phyloP scores from a whole-genome alignment of 768 basidiomycete genomes.

The Termitomyces sp. region DNA sequence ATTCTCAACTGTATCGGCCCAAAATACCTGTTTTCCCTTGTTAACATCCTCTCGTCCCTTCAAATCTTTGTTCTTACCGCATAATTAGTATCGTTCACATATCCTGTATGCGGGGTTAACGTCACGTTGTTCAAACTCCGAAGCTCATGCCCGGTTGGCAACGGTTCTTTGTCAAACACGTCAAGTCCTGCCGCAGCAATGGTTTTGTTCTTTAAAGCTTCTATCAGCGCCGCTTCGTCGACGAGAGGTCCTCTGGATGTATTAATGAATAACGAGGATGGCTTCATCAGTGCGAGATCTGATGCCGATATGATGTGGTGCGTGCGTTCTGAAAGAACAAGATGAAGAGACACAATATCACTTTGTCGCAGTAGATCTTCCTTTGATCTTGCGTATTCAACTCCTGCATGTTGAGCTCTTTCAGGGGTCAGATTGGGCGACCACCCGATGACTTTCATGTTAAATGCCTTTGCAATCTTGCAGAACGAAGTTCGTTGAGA shows the following conservation, averaged over 20 bases:
- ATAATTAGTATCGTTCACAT: conserved; percentile 49
- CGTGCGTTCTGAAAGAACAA: conserved; percentile 52
- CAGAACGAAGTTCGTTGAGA: neutral
- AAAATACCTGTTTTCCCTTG: conserved; percentile 37
- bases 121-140: conserved; percentile 51
- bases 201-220: conserved; percentile 37
- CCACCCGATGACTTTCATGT: conserved; percentile 62
- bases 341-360: conserved; percentile 61
- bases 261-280: conserved; percentile 59
- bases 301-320: conserved; percentile 41
- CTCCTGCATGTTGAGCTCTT: conserved; percentile 49
- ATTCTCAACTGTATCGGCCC: conserved; percentile 54
- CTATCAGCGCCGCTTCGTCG: conserved; percentile 52
- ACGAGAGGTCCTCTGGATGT: conserved; percentile 66
- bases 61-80: conserved; percentile 27
- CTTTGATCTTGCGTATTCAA: conserved; percentile 45
- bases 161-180: conserved; percentile 65
- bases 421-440: conserved; percentile 60
- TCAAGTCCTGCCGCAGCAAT: conserved; percentile 64
- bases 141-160: conserved; percentile 53
- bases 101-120: conserved; percentile 61
- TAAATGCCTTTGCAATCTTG: conserved; percentile 59
- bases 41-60: neutral
- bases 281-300: conserved; percentile 54
- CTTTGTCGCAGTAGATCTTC: conserved; percentile 48